Percentiles rank a stretch among this genome's conserved stretches.
phyloP scores from a whole-genome alignment of 2,329 filamentous ascomycete species.

The Ophiocordyceps camponoti-floridani region DNA sequence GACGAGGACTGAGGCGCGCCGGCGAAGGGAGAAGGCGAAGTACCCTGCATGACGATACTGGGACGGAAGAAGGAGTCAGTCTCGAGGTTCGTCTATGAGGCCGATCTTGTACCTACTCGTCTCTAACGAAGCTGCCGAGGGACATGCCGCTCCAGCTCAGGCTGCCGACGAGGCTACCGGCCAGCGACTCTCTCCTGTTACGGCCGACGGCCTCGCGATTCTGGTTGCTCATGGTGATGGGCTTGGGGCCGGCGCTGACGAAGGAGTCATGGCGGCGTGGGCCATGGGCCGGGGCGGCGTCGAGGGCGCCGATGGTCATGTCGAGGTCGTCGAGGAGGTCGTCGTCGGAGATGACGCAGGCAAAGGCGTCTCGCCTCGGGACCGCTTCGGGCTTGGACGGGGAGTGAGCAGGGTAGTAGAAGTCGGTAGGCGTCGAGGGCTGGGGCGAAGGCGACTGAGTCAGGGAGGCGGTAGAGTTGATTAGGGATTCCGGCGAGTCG shows the following conservation, averaged over 20 bases:
- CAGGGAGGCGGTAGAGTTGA: slow-evolving; percentile 14
- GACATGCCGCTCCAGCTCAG: slow-evolving; percentile 97
- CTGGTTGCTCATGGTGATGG: slow-evolving; percentile 47
- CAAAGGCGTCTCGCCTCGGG: slow-evolving; percentile 4
- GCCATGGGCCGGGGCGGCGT: slow-evolving; percentile 36
- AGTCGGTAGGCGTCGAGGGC: slow-evolving; percentile 13
- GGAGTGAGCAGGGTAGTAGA: slow-evolving; percentile 5
- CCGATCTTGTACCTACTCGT: slow-evolving; percentile 59
- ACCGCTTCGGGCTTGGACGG: slow-evolving; percentile 1
- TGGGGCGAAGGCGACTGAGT: slow-evolving; percentile 19
- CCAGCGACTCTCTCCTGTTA: slow-evolving; percentile 41
- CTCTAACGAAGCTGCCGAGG: slow-evolving; percentile 89
- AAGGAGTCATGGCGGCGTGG: slow-evolving; percentile 47
- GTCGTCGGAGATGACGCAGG: slow-evolving; percentile 9
- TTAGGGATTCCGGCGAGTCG: slow-evolving; percentile 14
- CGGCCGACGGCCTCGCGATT: slow-evolving; percentile 41
- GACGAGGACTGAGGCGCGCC: slow-evolving; percentile 57
- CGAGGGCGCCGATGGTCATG: slow-evolving; percentile 43
- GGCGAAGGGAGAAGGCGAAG: slow-evolving; percentile 53
- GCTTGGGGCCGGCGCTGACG: slow-evolving; percentile 45
- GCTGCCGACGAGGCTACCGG: slow-evolving; percentile 53
- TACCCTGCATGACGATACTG: slow-evolving; percentile 90
- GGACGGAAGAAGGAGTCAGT: slow-evolving; percentile 3
- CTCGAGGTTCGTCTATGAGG: neutral
- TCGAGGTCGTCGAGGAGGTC: slow-evolving; percentile 17